Base-by-base conservation (phyloP, 1,139 yeast genomes). In the Hansenula sp. region DNA sequence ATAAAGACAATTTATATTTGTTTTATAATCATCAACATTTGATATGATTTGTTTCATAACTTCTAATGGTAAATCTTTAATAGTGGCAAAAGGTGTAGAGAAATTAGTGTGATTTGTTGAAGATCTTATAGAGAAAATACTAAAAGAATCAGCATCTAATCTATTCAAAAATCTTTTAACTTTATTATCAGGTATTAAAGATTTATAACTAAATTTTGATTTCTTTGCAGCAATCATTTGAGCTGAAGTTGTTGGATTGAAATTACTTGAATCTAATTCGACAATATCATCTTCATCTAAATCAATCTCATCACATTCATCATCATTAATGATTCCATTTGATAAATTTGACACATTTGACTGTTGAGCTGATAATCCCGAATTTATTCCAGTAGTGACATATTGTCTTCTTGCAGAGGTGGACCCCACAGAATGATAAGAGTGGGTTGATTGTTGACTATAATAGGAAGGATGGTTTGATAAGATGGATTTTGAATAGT, bases 1-100 rank as follows among this genome's bases (percentile, higher is more conserved):
- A 47, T 72, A 74, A 32, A 83, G 60, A 50, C 83, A 74, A 33
- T 56, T 56, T 1, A 72, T 63, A 28, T 66, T 48, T 3, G 68
- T 50, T 17, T 45, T 54, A 29, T 61, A 60, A 38, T 71, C 70
- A 21, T 57, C 50, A n/a, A 60, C 43, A 19, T 47, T 39, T 4
- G 36, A 32, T 19, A 67, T 44, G 5, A 66, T 51, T 8, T 53
- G 36, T 11, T 50, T 46, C 33, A 63, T 38, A 5, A 68, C 47
- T 40, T 66, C 69, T 17, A 51, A 43, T 1, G 72, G 70, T 5
- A 68, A 44, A 1, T 49, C 21, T 19, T 40, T 41, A 15, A 59
- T 39, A 1, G 45, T 47, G 1, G 46, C 44, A 1, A 42, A 42
- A 4, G 35, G 21, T 9, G 19, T 10, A 2, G 25, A 17, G 15